These are phyloP conservation scores for Saccharomycodes ludwigii DNA, from an alignment of 805 yeast species.

Conservation along the genomic window DNA sequence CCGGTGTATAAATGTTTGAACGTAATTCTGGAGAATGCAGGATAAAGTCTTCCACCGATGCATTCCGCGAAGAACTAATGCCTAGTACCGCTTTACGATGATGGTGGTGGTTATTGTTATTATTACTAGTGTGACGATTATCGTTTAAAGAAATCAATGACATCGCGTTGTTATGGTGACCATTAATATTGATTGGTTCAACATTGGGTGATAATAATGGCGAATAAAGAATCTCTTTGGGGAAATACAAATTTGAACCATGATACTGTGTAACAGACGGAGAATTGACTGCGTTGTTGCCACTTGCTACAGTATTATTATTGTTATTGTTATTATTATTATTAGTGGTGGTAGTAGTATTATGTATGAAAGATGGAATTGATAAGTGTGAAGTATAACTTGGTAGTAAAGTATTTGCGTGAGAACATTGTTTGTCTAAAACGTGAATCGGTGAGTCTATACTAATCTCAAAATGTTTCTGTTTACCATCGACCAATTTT, in stretches of 20 bases:
- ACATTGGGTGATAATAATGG: slow-evolving; percentile 49
- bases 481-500: slow-evolving; percentile 47
- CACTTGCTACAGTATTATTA: slow-evolving; percentile 7
- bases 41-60: background rate
- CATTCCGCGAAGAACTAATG: too few species aligned
- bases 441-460: slow-evolving; percentile 92
- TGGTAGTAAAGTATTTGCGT: slow-evolving; percentile 67
- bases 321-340: background rate
- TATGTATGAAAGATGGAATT: slow-evolving; percentile 2
- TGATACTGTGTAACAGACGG: slow-evolving; percentile 15
- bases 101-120: too few species aligned
- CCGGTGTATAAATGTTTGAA: slow-evolving; percentile 47
- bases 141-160: background rate
- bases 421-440: slow-evolving; percentile 64
- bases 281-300: too few species aligned
- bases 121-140: slow-evolving; percentile 2
- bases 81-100: too few species aligned
- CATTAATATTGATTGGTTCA: slow-evolving; percentile 28
- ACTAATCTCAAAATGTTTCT: slow-evolving; percentile 87
- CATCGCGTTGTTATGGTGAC: background rate
- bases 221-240: slow-evolving; percentile 25
- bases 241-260: slow-evolving; percentile 29
- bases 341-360: slow-evolving; percentile 1
- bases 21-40: slow-evolving; percentile 22
- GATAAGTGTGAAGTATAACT: slow-evolving; percentile 37